These are phyloP conservation scores for Acorus calamus DNA, from an alignment of 106 monocot genomes.

Conservation along the genomic window DNA sequence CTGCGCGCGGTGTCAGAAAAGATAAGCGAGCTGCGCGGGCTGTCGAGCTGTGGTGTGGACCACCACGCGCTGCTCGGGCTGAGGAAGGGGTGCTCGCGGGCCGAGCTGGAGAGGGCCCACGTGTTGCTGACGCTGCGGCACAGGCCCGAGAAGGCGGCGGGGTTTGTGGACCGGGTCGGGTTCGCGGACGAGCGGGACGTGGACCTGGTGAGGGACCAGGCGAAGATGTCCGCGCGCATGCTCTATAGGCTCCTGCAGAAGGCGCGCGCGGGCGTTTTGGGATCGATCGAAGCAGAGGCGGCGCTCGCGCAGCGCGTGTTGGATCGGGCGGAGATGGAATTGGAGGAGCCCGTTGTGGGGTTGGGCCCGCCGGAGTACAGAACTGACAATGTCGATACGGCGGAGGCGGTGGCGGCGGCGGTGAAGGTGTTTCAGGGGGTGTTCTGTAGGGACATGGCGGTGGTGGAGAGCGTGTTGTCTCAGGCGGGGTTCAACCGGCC, in stretches of 20 bases:
- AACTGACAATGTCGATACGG: neutral
- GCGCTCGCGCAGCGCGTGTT: neutral
- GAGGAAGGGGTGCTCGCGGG: conserved; percentile 48
- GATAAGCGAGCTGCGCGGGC: conserved; percentile 40
- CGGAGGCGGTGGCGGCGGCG: neutral
- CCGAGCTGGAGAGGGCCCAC: conserved; percentile 74
- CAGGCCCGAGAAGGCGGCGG: conserved; percentile 65
- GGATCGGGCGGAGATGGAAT: neutral
- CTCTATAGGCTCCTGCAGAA: conserved; percentile 74
- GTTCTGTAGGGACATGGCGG: conserved; percentile 4
- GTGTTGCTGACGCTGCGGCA: conserved; percentile 60
- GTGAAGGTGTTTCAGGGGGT: neutral
- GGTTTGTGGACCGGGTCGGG: conserved; percentile 63
- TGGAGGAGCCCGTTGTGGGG: no score
- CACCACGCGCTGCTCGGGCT: conserved; percentile 61
- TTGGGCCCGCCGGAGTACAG: neutral
- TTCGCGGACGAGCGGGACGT: conserved; percentile 60
- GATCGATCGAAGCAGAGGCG: conserved; percentile 17
- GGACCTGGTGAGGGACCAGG: conserved; percentile 64
- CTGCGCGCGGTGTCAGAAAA: conserved; percentile 31
- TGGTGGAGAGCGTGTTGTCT: neutral
- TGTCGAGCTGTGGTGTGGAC: conserved; percentile 49
- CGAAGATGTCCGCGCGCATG: conserved; percentile 77
- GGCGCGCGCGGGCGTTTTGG: conserved; percentile 57
- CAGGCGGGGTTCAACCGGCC: neutral